Percentiles rank a stretch among this genome's conserved stretches.
phyloP scores from a whole-genome alignment of 176 grass and related monocot genomes.

The Musa troglodytarum region DNA sequence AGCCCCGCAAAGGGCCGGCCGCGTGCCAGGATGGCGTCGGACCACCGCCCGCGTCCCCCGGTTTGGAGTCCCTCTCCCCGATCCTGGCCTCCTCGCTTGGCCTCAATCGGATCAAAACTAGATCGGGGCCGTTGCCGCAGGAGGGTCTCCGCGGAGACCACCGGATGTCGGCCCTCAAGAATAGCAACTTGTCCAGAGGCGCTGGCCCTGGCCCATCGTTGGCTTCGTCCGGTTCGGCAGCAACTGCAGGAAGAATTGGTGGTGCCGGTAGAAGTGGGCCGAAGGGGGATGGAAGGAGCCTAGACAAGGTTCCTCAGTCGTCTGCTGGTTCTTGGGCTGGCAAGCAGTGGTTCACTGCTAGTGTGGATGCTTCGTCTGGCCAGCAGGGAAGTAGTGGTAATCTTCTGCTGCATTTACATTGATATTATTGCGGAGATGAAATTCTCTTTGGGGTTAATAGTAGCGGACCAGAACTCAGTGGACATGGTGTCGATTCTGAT shows the following conservation, averaged over 20 bases:
- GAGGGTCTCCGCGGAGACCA: conserved; percentile 52
- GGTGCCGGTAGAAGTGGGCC: background rate
- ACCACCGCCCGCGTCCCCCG: background rate
- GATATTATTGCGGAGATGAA: background rate
- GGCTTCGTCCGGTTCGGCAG: background rate
- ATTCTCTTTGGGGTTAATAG: background rate
- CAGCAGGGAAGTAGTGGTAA: background rate
- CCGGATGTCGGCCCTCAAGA: conserved; percentile 51
- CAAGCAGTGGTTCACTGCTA: conserved; percentile 9
- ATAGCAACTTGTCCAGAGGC: conserved; percentile 71
- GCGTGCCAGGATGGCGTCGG: conserved; percentile 7
- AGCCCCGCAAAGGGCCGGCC: conserved; percentile 27
- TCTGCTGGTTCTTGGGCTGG: conserved; percentile 11
- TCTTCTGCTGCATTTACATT: background rate
- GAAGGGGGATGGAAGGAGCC: conserved; percentile 29
- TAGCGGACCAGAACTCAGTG: background rate
- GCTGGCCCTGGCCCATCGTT: background rate
- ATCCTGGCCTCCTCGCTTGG: conserved; percentile 98
- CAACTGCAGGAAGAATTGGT: background rate
- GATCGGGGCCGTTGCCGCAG: conserved; percentile 96
- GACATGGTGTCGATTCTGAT: too few species aligned
- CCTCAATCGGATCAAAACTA: conserved; percentile 99
- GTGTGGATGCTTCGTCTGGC: conserved; percentile 9
- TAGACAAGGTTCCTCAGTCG: conserved; percentile 32
- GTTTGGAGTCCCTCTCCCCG: conserved; percentile 36